These are phyloP conservation scores for Botrytis aclada DNA, from an alignment of 2,329 filamentous ascomycete species.

Conservation along the genomic window DNA sequence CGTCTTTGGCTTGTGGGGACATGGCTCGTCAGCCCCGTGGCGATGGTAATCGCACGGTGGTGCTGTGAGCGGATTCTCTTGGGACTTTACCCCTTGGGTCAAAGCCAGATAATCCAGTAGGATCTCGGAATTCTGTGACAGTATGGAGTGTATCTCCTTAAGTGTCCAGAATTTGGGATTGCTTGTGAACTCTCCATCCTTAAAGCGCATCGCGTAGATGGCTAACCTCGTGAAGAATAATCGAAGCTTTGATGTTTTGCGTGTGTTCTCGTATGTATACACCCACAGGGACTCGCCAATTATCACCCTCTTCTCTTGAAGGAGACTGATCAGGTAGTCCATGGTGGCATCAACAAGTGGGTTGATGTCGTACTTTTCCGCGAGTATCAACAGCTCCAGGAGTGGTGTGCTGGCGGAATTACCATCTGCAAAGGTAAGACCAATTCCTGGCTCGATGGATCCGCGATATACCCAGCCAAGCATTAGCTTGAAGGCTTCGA, in stretches of 20 bases:
- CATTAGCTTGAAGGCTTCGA: constrained; percentile 18
- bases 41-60: neutral
- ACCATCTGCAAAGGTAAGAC: too few species aligned
- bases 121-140: neutral
- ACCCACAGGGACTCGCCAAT: neutral
- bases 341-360: neutral
- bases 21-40: accelerated
- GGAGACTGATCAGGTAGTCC: too few species aligned
- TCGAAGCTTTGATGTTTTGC: neutral
- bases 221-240: neutral
- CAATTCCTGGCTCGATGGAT: neutral
- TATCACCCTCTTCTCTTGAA: neutral
- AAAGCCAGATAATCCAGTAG: neutral
- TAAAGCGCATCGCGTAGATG: neutral
- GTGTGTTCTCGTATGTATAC: neutral
- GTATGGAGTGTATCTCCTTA: neutral
- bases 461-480: constrained; percentile 22
- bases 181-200: neutral
- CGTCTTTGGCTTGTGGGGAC: neutral
- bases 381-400: neutral
- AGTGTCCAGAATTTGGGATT: neutral
- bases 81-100: neutral
- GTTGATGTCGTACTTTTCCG: neutral
- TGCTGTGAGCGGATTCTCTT: neutral
- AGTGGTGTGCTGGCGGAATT: neutral